phyloP scores from a whole-genome alignment of 768 basidiomycete species.

The Russula compacta region DNA sequence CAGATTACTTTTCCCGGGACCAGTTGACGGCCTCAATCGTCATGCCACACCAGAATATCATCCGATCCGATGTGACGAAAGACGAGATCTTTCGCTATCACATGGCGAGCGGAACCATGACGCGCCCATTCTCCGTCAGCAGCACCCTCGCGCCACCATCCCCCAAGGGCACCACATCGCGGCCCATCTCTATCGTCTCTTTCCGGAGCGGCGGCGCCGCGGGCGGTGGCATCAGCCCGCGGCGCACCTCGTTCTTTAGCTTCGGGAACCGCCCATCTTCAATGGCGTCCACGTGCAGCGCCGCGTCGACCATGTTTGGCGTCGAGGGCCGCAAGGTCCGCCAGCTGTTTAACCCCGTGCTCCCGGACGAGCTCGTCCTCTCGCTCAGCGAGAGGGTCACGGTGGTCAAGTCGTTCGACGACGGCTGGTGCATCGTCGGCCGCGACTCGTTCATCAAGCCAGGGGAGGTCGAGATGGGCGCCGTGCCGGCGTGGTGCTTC shows the following conservation, averaged over 20 bases:
- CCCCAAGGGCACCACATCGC: not conserved
- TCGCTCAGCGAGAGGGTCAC: constrained; percentile 50
- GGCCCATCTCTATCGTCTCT: constrained; percentile 13
- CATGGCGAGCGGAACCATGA: constrained; percentile 34
- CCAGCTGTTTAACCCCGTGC: constrained; percentile 57
- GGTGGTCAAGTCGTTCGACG: constrained; percentile 58
- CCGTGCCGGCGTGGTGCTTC: constrained; percentile 75
- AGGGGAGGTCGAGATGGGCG: constrained; percentile 52
- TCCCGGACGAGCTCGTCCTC: constrained; percentile 65
- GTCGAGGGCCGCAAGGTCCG: constrained; percentile 42
- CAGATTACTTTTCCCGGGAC: constrained; percentile 33
- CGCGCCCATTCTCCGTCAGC: constrained; percentile 34
- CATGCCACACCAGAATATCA: constrained; percentile 43
- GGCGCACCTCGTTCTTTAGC: constrained; percentile 6
- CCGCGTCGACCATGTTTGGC: constrained; percentile 11
- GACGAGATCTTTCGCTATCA: constrained; percentile 40
- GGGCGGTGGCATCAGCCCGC: not conserved
- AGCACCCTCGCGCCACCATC: constrained; percentile 14
- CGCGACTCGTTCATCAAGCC: constrained; percentile 34
- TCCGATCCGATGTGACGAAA: constrained; percentile 29
- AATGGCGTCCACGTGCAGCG: not conserved
- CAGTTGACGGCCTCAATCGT: constrained; percentile 39
- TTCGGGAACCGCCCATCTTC: constrained; percentile 20
- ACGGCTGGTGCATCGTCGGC: constrained; percentile 73
- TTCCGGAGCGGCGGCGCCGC: not conserved